These are phyloP conservation scores for Cystobasidium slooffiae DNA, from an alignment of 1,284 basidiomycete genomes.

Conservation along the genomic window DNA sequence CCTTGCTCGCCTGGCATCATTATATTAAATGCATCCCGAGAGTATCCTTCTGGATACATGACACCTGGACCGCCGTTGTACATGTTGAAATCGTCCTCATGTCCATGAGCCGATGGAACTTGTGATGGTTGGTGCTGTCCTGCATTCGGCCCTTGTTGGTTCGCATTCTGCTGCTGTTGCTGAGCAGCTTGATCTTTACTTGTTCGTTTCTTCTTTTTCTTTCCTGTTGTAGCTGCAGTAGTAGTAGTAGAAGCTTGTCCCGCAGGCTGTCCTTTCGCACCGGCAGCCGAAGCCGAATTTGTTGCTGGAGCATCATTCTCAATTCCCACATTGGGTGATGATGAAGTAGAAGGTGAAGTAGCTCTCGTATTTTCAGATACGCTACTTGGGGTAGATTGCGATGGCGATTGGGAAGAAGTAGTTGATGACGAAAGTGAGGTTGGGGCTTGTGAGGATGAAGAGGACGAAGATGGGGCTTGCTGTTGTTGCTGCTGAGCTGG, in stretches of 20 bases:
- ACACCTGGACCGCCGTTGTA: neutral
- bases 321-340: neutral
- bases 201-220: conserved; percentile 32
- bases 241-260: neutral
- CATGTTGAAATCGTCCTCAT: conserved; percentile 1
- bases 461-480: conserved; percentile 18
- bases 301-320: neutral
- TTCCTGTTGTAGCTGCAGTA: neutral
- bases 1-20: conserved; percentile 33
- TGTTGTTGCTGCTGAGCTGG: conserved; percentile 2
- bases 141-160: neutral
- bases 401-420: conserved; percentile 8
- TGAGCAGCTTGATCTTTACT: conserved; percentile 1
- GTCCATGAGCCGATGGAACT: neutral
- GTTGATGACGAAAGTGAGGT: conserved; percentile 19
- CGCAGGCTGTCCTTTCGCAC: neutral
- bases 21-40: conserved; percentile 45
- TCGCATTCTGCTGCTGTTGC: neutral
- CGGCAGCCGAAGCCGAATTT: neutral
- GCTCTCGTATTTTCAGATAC: conserved; percentile 7
- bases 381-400: conserved; percentile 4
- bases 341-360: conserved; percentile 16
- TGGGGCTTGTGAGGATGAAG: conserved; percentile 13
- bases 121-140: neutral
- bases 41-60: conserved; percentile 1